These are phyloP conservation scores for Truncatella angustata DNA, from an alignment of 2,329 filamentous ascomycete genomes.

Conservation along the genomic window DNA sequence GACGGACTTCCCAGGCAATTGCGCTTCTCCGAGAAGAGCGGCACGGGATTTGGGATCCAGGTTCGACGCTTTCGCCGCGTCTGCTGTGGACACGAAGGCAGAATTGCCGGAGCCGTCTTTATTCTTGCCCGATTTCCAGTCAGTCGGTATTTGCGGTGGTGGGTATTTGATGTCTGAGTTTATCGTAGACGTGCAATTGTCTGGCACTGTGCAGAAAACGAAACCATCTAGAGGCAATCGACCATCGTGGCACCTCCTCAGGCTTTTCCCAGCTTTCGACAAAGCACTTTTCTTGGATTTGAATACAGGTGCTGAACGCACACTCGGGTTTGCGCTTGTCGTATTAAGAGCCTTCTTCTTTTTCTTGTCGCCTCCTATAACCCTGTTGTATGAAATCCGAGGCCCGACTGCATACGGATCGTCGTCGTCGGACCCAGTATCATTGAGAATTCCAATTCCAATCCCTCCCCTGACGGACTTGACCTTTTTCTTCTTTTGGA, in stretches of 20 bases:
- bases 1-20: conserved; percentile 86
- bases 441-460: conserved; percentile 85
- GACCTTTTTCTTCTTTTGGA: conserved; percentile 47
- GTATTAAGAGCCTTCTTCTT: conserved; percentile 51
- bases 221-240: conserved; percentile 76
- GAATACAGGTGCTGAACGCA: conserved; percentile 70
- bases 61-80: conserved; percentile 73
- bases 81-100: conserved; percentile 65
- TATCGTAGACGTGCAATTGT: conserved; percentile 44
- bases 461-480: conserved; percentile 63
- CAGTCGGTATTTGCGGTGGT: conserved; percentile 66
- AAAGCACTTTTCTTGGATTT: conserved; percentile 62
- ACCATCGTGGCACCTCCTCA: conserved; percentile 79
- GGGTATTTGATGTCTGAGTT: conserved; percentile 48
- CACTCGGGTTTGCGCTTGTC: conserved; percentile 59
- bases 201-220: conserved; percentile 58
- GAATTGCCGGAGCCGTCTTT: conserved; percentile 22
- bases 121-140: conserved; percentile 67
- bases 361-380: conserved; percentile 78
- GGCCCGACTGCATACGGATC: conserved; percentile 92
- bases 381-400: conserved; percentile 80
- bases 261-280: conserved; percentile 39
- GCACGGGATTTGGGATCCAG: conserved; percentile 77
- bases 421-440: conserved; percentile 92
- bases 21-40: conserved; percentile 74